Evolutionary conservation across 2,329 filamentous ascomycete species (phyloP), one percentile per base, ranked within the genome.

Genomic region (Tolypocladium album): DNA sequence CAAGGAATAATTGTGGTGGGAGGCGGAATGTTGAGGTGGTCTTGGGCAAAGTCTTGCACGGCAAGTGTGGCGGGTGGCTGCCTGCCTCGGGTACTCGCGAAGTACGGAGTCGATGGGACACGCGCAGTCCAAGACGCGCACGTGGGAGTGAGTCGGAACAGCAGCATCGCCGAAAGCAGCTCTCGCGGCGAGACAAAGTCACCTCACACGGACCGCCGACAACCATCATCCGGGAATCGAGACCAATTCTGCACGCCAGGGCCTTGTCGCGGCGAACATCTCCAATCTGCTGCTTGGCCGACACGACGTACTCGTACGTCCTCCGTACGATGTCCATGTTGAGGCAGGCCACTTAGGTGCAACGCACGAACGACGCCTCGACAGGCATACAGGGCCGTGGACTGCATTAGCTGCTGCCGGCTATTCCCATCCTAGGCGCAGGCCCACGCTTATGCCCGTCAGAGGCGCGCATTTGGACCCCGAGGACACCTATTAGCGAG

Each of bases 321-420:
- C 47, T 52, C 27, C 27, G 20, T 50, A 11, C 24, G 12, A 24
- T 31, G 24, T 31, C 20, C 17, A 31, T 52, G 47, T 9, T 15
- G 55, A 24, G 31, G 47, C 47, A 31, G 31, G 31, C 24, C 4
- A 31, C 47, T 2, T n/a, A 50, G 31, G 56, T 27, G 50, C n/a
- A 12, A 12, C 1, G 43, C 24, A 42, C 15, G 40, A 17, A 42
- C 17, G 40, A 42, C 40, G 34, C 34, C 34, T 36, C 34, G 34
- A 36, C 34, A 52, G 27, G 9, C 38, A 12, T 6, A n/a, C 40
- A 36, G 45, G 45, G 31, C 22, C 42, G 4, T 38, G 56, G 43
- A 36, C 57, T 58, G 57, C 57, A 53, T 53, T 53, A 58, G 57
- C 57, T 39, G 43, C 57, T 20, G 57, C 36, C 24, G 42, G 57